Evolutionary conservation across 176 grass and related monocot species (phyloP).

Genomic region (Puya raimondii): DNA sequence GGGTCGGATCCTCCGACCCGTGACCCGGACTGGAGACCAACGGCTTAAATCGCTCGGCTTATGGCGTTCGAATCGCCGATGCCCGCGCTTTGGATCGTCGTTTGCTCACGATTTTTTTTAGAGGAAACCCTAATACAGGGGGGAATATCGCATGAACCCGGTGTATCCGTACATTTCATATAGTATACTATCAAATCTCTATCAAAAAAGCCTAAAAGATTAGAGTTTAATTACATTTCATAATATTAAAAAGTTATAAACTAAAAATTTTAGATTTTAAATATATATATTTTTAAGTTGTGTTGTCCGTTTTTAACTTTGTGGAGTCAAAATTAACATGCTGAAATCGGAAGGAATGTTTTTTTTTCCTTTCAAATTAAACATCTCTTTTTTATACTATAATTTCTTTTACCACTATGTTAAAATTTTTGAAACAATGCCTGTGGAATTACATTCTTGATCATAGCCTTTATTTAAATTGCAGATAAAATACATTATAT

Average conservation of each 20-base stretch:
- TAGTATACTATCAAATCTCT: too few species aligned
- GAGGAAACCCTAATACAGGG: background rate
- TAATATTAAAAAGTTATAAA: too few species aligned
- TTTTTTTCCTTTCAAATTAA: background rate
- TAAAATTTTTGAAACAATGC: too few species aligned
- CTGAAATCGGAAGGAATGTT: background rate
- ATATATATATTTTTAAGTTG: too few species aligned
- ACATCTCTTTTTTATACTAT: background rate
- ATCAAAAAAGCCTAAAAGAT: too few species aligned
- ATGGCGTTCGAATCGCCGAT: constrained; percentile 9
- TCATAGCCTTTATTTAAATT: background rate
- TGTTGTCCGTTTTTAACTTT: too few species aligned
- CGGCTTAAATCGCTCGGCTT: background rate
- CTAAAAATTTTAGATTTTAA: too few species aligned
- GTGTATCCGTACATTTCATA: too few species aligned
- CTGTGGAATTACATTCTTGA: too few species aligned
- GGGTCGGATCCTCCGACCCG: too few species aligned
- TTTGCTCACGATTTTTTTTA: background rate
- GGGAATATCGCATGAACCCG: too few species aligned
- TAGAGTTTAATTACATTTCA: too few species aligned
- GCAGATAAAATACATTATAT: background rate
- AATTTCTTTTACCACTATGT: background rate
- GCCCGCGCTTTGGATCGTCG: constrained; percentile 6
- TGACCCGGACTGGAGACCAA: background rate
- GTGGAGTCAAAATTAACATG: background rate